phyloP scores from a whole-genome alignment of 805 yeast species.

The Candida multigemmis region DNA sequence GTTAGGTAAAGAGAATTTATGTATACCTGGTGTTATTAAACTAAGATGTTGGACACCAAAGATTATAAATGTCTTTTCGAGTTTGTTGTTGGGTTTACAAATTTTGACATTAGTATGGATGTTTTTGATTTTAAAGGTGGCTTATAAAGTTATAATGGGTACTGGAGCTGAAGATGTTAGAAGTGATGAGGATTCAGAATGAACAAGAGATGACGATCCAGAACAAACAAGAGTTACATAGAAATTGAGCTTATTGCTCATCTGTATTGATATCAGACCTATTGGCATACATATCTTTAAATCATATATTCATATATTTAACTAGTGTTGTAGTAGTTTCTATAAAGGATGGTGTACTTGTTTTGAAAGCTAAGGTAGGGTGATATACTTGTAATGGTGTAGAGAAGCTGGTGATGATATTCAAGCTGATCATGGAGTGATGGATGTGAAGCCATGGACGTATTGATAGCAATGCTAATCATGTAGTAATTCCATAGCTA shows the following conservation, averaged over 20 bases:
- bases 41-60: constrained; percentile 43
- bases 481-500: no score
- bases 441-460: background rate
- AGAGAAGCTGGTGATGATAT: background rate
- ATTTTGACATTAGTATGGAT: constrained; percentile 64
- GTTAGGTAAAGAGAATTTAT: constrained; percentile 44
- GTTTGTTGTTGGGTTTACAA: constrained; percentile 59
- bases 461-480: background rate
- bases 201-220: constrained; percentile 14
- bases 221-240: constrained; percentile 9
- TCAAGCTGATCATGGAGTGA: background rate
- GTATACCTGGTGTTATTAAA: constrained; percentile 23
- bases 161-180: constrained; percentile 78
- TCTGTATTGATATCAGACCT: constrained; percentile 2
- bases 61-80: constrained; percentile 39
- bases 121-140: constrained; percentile 62
- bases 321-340: background rate
- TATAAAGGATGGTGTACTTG: no score
- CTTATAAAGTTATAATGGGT: constrained; percentile 61
- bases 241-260: constrained; percentile 8
- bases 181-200: constrained; percentile 66
- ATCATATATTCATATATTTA: background rate
- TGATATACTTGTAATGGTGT: background rate
- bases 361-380: no score
- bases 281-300: no score